phyloP scores from a whole-genome alignment of 495 filamentous ascomycete genomes.

The Thozetella sp. region DNA sequence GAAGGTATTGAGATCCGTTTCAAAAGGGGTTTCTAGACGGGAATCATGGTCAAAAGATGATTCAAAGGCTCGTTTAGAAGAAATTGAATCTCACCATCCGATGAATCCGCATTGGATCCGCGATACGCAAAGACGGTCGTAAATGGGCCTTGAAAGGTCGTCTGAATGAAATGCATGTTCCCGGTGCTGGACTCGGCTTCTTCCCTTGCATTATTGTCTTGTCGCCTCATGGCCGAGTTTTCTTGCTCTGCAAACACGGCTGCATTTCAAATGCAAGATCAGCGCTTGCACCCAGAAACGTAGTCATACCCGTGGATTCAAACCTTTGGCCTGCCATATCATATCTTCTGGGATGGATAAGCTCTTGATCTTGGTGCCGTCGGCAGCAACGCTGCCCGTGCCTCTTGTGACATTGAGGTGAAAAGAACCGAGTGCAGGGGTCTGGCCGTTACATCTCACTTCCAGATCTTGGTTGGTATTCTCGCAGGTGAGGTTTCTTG shows the following conservation, averaged over 20 bases:
- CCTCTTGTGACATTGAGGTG: conserved; percentile 12
- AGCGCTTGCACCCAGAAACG: not conserved
- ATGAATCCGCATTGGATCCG: not conserved
- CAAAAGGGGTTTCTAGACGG: conserved; percentile 25
- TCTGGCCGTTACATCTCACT: conserved; percentile 6
- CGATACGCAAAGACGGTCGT: conserved; percentile 34
- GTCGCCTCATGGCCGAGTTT: conserved; percentile 19
- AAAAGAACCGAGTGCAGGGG: conserved; percentile 12
- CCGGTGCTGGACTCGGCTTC: conserved; percentile 64
- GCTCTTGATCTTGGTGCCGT: conserved; percentile 10
- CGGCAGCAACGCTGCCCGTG: conserved; percentile 46
- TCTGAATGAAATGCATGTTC: conserved; percentile 85
- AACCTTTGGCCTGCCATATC: conserved; percentile 20
- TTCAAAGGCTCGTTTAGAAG: conserved; percentile 57
- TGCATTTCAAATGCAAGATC: conserved; percentile 3
- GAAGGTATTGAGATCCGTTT: conserved; percentile 1
- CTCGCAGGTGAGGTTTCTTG: conserved; percentile 56
- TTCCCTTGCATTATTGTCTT: conserved; percentile 68
- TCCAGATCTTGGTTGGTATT: conserved; percentile 67
- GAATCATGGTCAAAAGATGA: conserved; percentile 74
- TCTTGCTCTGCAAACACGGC: conserved; percentile 10
- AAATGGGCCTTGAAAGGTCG: conserved; percentile 83
- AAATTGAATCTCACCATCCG: conserved; percentile 10
- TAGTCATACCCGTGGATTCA: not conserved
- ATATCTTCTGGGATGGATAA: conserved; percentile 11